These are phyloP conservation scores for Corynascus novoguineensis DNA, from an alignment of 495 filamentous ascomycete genomes.

Conservation along the genomic window DNA sequence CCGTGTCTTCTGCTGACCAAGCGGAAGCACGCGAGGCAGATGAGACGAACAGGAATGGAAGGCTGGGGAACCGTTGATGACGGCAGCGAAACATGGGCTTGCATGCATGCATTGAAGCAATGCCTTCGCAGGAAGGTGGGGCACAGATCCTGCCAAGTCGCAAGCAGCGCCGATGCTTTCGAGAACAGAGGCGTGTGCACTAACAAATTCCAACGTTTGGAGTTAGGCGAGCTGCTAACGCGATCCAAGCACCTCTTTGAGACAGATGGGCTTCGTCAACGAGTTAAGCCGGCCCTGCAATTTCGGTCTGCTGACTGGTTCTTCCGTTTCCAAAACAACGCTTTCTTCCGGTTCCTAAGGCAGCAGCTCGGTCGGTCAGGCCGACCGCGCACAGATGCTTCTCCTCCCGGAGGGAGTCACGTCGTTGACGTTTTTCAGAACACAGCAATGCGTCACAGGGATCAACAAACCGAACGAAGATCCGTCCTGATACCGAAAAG, in stretches of 20 bases:
- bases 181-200: neutral
- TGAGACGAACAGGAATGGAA: constrained; percentile 25
- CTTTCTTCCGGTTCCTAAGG: constrained; percentile 4
- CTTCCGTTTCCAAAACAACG: neutral
- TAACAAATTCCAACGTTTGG: neutral
- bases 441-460: neutral
- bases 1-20: constrained; percentile 20
- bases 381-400: neutral
- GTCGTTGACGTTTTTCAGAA: neutral
- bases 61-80: constrained; percentile 31
- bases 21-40: neutral
- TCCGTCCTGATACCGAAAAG: no score
- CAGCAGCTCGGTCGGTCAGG: constrained; percentile 6
- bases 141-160: neutral
- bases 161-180: no score
- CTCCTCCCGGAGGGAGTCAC: neutral
- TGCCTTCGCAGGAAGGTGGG: constrained; percentile 2
- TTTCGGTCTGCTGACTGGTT: constrained; percentile 4
- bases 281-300: constrained; percentile 5
- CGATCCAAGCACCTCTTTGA: neutral
- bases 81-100: constrained; percentile 21
- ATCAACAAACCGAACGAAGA: neutral
- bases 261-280: neutral
- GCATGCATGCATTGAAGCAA: no score
- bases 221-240: neutral